Evolutionary conservation across 2,329 filamentous ascomycete genomes (phyloP).

Genomic region (Diaporthe humulicola): DNA sequence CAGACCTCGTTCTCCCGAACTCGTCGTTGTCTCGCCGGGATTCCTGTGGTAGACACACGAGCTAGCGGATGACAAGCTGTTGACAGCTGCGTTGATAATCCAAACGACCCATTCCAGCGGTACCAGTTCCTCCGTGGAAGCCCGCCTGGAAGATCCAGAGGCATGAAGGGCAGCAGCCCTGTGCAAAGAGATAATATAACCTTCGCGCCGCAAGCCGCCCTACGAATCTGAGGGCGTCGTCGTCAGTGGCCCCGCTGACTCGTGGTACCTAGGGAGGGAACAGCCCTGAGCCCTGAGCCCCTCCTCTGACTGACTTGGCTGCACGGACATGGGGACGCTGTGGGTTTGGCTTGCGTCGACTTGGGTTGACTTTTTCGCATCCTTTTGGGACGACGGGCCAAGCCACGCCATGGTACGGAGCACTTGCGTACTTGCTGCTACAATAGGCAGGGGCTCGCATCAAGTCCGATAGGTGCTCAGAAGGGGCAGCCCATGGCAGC

Average conservation of each 20-base stretch:
- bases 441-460: constrained; percentile 21
- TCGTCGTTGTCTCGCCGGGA: constrained; percentile 18
- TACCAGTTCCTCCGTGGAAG: not conserved
- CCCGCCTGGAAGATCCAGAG: not conserved
- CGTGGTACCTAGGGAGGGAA: constrained; percentile 18
- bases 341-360: constrained; percentile 28
- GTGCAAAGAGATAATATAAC: not conserved
- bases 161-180: not conserved
- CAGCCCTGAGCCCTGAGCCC: constrained; percentile 19
- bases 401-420: constrained; percentile 22
- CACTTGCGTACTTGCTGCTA: constrained; percentile 19
- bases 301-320: constrained; percentile 12
- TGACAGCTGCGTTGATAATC: not conserved
- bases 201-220: constrained; percentile 16
- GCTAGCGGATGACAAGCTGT: constrained; percentile 20
- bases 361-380: constrained; percentile 20
- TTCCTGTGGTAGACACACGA: not conserved
- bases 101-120: constrained; percentile 12
- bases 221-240: constrained; percentile 11
- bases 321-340: constrained; percentile 16
- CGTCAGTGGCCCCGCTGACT: constrained; percentile 20
- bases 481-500: not conserved
- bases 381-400: constrained; percentile 24
- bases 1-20: constrained; percentile 33
- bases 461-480: constrained; percentile 7